These are phyloP conservation scores for Pezicula neosporulosa DNA, from an alignment of 2,329 filamentous ascomycete genomes.

Conservation along the genomic window DNA sequence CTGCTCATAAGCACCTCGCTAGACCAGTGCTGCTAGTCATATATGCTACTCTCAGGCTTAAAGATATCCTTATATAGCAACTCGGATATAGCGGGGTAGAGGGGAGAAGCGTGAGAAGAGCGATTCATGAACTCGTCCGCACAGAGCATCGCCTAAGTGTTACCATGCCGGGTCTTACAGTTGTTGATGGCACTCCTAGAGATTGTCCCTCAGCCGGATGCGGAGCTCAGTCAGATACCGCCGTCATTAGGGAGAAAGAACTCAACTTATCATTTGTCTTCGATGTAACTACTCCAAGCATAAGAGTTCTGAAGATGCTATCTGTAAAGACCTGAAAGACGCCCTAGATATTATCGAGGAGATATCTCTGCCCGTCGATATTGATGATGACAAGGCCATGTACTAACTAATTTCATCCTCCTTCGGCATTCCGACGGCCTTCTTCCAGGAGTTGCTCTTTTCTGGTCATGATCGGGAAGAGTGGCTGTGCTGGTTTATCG, in stretches of 20 bases:
- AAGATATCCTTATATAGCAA: constrained; percentile 28
- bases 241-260: constrained; percentile 58
- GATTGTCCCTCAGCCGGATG: constrained; percentile 56
- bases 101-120: too few relatives aligned
- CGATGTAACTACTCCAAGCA: too few relatives aligned
- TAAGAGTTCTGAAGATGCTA: too few relatives aligned
- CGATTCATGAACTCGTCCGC: too few relatives aligned
- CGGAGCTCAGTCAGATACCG: constrained; percentile 60
- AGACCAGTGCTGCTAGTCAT: constrained; percentile 28
- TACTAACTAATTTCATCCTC: constrained; percentile 90
- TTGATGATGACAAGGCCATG: constrained; percentile 94
- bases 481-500: too few relatives aligned
- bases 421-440: too few relatives aligned
- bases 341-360: constrained; percentile 92
- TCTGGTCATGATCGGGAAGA: too few relatives aligned
- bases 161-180: constrained; percentile 10
- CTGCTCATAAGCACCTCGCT: constrained; percentile 23
- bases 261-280: too few relatives aligned
- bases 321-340: constrained; percentile 84
- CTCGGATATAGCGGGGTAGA: constrained; percentile 24
- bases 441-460: too few relatives aligned
- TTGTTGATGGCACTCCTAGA: constrained; percentile 34
- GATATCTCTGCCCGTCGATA: constrained; percentile 87
- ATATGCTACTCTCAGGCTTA: constrained; percentile 23
- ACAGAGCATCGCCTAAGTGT: too few relatives aligned